These are phyloP conservation scores for Aspergillus hortae DNA, from an alignment of 2,329 filamentous ascomycete species.

Conservation along the genomic window DNA sequence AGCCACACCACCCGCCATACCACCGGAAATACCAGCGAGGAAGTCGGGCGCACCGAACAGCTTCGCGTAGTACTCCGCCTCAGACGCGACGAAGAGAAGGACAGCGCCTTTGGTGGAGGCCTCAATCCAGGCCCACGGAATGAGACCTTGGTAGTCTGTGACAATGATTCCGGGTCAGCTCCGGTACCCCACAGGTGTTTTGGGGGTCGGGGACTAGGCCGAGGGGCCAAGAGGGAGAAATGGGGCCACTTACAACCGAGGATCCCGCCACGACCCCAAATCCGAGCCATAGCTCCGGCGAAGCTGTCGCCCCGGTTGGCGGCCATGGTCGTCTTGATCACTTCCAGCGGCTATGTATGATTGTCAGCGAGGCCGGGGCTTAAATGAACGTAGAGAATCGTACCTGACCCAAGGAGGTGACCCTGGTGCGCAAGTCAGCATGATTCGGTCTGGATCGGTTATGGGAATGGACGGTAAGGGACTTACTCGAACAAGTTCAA, in stretches of 20 bases:
- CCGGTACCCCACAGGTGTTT: slow-evolving; percentile 11
- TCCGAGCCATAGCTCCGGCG: slow-evolving; percentile 71
- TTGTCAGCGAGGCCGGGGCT: not conserved
- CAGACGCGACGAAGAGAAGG: slow-evolving; percentile 96
- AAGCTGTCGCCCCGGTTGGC: slow-evolving; percentile 91
- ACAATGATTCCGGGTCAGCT: slow-evolving; percentile 12
- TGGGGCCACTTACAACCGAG: slow-evolving; percentile 72
- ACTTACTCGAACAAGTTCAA: slow-evolving; percentile 90
- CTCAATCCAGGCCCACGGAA: slow-evolving; percentile 99
- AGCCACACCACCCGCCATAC: slow-evolving; percentile 89
- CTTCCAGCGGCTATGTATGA: slow-evolving; percentile 75
- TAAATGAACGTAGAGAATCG: not conserved
- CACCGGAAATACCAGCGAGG: slow-evolving; percentile 80
- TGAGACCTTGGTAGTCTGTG: slow-evolving; percentile 96
- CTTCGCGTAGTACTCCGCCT: slow-evolving; percentile 93
- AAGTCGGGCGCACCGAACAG: slow-evolving; percentile 81
- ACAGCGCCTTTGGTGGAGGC: slow-evolving; percentile 99
- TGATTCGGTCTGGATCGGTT: not conserved
- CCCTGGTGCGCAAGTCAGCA: slow-evolving; percentile 40
- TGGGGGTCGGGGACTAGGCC: not conserved
- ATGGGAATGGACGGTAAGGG: not conserved
- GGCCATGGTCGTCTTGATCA: slow-evolving; percentile 99
- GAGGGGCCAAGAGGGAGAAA: slow-evolving; percentile 6
- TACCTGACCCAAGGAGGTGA: slow-evolving; percentile 67
- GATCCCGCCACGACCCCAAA: slow-evolving; percentile 91